phyloP scores from a whole-genome alignment of 2,329 filamentous ascomycete species.

The Myriosclerotinia curreyana region DNA sequence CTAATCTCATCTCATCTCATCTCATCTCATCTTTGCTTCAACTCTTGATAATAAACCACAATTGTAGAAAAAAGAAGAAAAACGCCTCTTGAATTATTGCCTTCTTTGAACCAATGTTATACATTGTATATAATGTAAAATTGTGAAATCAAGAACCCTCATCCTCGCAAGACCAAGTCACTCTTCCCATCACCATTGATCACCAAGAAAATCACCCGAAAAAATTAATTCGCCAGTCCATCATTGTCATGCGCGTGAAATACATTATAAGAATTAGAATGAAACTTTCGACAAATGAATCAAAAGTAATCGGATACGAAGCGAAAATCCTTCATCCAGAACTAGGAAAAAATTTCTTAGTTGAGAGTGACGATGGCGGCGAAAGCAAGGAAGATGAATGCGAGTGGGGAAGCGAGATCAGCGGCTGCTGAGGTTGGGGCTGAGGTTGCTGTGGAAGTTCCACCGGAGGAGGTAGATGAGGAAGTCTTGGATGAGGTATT shows the following conservation, averaged over 20 bases:
- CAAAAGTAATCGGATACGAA: constrained; percentile 14
- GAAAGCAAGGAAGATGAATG: constrained; percentile 36
- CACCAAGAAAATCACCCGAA: constrained; percentile 5
- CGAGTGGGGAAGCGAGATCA: constrained; percentile 34
- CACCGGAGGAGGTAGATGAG: not conserved
- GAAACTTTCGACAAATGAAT: constrained; percentile 12
- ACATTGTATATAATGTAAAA: not conserved
- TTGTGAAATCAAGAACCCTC: not conserved
- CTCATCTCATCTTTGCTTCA: not conserved
- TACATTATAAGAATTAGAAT: constrained; percentile 19
- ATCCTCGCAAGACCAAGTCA: not conserved
- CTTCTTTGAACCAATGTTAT: not conserved
- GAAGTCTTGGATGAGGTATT: constrained; percentile 20
- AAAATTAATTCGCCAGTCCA: constrained; percentile 18
- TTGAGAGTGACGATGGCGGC: constrained; percentile 36
- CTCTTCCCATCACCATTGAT: not conserved
- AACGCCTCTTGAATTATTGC: not conserved
- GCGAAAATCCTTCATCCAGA: constrained; percentile 2
- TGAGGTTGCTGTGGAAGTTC: constrained; percentile 18
- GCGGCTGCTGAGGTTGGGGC: constrained; percentile 28
- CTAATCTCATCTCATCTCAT: too few relatives aligned
- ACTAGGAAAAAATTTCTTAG: constrained; percentile 25
- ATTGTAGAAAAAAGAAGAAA: not conserved
- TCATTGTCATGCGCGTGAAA: constrained; percentile 20
- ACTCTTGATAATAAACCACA: not conserved